Base-by-base conservation (phyloP, 2,329 filamentous ascomycete genomes). In the Aureobasidium musti region DNA sequence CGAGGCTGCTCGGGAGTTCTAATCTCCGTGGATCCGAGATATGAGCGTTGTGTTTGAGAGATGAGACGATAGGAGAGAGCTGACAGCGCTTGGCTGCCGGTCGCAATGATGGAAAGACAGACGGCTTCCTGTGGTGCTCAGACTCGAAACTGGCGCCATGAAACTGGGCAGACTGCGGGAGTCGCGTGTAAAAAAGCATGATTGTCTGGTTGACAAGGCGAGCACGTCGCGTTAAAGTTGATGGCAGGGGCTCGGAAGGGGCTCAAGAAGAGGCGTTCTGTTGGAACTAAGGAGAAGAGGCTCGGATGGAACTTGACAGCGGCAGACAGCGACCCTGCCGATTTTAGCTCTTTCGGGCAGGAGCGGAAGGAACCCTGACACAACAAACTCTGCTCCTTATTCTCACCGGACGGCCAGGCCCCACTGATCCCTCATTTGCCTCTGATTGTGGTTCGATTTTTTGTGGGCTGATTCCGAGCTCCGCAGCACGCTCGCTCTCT, bases 391-490 rank as follows among this genome's bases (percentile, higher is more conserved):
- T 61, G 54, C 54, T 52, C 45, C 59, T 26, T 63, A 63, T 30
- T 23, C 57, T 50, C 59, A 52, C 26, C 43, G 5, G 45, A 37
- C 28, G 57, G 45, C 39, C 45, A 52, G 45, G 43, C 59, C 59
- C 57, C 59, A 63, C 59, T 50, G 59, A 28, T 52, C 35, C 59
- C 59, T 63, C 45, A 63, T 63, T 63, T 63, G 59, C 59, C 59
- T 63, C 59, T 63, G 59, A 63, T 63, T 63, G 59, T 63, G 59
- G 59, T 50, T 52, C 45, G 59, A 63, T 63, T 63, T 63, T 63
- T 63, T 63, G 45, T 63, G 59, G 59, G 45, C 59, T 63, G 59
- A 63, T 63, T 63, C 45, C 59, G 45, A 63, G 59, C 59, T 39
- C 28, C 21, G 30, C 26, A 39, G 59, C 59, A 23, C 59, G 59